These are phyloP conservation scores for Daldinia decipiens DNA, from an alignment of 495 filamentous ascomycete species.

Conservation along the genomic window DNA sequence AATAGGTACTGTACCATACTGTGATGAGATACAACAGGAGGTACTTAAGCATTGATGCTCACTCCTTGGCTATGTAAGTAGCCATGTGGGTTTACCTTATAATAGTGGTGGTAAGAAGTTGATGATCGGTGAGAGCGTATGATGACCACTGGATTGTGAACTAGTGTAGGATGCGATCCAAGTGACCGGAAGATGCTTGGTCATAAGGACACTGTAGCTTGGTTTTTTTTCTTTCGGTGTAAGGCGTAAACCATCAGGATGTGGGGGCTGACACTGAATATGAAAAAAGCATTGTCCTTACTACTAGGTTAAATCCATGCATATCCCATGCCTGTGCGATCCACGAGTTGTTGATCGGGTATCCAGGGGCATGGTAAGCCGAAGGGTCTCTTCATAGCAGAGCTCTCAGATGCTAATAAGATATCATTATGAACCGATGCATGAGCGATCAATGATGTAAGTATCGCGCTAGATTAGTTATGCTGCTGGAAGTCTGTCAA, in stretches of 20 bases:
- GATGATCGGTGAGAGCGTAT: not conserved
- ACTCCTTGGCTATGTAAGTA: not conserved
- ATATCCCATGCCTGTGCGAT: not conserved
- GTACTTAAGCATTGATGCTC: not conserved
- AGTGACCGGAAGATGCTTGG: not conserved
- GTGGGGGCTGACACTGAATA: not conserved
- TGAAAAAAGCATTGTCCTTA: not conserved
- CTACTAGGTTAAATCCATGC: too few species aligned
- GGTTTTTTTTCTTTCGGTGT: not conserved
- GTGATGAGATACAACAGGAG: not conserved
- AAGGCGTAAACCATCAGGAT: not conserved
- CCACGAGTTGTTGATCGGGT: not conserved
- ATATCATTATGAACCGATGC: not conserved
- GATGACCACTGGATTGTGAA: not conserved
- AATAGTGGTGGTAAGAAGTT: not conserved
- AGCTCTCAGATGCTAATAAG: not conserved
- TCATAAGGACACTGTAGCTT: not conserved
- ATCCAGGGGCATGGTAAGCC: not conserved
- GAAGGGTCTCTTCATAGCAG: not conserved
- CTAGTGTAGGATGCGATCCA: not conserved
- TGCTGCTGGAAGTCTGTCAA: not conserved
- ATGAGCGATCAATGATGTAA: not conserved
- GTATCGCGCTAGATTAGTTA: not conserved
- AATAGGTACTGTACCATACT: constrained; percentile 2
- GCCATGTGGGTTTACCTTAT: not conserved